Base-by-base conservation (phyloP, 2,329 filamentous ascomycete genomes). In the Clonostachys rosea region DNA sequence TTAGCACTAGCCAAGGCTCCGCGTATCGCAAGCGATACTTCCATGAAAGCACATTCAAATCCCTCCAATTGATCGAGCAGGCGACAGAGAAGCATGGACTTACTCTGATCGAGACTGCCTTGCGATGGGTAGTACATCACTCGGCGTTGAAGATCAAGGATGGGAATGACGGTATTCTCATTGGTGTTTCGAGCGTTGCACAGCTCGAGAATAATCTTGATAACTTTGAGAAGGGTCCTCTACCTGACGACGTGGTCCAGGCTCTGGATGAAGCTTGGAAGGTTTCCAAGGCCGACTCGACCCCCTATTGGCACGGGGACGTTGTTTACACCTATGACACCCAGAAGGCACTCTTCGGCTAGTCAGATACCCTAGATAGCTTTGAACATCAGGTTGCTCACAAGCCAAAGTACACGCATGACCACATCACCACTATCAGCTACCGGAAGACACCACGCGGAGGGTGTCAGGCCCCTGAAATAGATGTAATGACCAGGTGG, bases 231-330 rank as follows among this genome's bases (percentile, higher is more conserved):
- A 81, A 82, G 77, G 86, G 88, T 0, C 87, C 88, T 2, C 68
- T 95, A 52, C 89, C 89, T 0, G 80, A 87, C 12, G 87, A 90
- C 24, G 84, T 95, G 14, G 76, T 95, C 10, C 67, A 84, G 60
- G 83, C 79, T 12, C 69, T 95, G 49, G 89, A 95, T 55, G 71
- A 88, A 64, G 89, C 87, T 5, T 95, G 91, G 90, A 53, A 74
- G 56, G 70, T 86, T n/a, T 71, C 78, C 12, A 91, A 90, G 70
- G 61, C 66, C 3, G 75, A 79, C 34, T 69, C 72, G 10, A 52
- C 70, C 9, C 67, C 70, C 44, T 81, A 81, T 56, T 81, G 76
- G 75, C 77, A 80, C 54, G 68, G 72, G 46, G 81, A 86, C 44
- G 63, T 88, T 46, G 75, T 78, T 61, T 89, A 89, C 56, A 77